Evolutionary conservation across 208 protist genomes (phyloP), one percentile per base, ranked within the genome.

Genomic region (Jaenimonas drosophilae): DNA sequence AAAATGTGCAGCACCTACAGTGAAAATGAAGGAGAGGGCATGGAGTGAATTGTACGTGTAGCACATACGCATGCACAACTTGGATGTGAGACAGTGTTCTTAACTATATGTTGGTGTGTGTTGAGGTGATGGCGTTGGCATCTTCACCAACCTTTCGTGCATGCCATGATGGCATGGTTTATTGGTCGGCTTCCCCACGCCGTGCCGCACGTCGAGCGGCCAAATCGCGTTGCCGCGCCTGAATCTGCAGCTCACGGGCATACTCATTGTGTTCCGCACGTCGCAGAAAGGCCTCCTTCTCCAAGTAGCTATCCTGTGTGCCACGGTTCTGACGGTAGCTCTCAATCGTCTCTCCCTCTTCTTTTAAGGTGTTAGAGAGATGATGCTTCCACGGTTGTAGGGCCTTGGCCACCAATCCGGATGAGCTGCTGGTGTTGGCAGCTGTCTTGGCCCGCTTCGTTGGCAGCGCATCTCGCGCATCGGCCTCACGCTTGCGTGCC

Each of bases 231-330:
- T 69, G 63, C 28, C 70, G 49, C 33, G 63, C 63, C 39, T 86
- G 63, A 0, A 91, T 31, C 1, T 52, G 36, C 34, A 80, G 24
- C 34, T 91, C 75, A 19, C 67, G 71, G 32, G 45, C 37, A 48
- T 77, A 88, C 48, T 91, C 77, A n/a, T 77, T 59, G 76, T 67
- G 83, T 48, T 74, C 59, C 16, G 76, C 77, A 12, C 63, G 34
- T 37, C 71, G 38, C 11, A 74, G 63, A 45, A 91, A 91, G 5
- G 32, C 40, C 34, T 63, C 28, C 59, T 86, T 74, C 19, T 88
- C 77, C 19, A 82, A 43, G 38, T 84, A 88, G 41, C 73, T 88
- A 4, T 41, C 36, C 51, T 83, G 72, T 0, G 63, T 45, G n/a
- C n/a, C n/a, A 19, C 59, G 42, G 5, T 59, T 33, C 21, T 77